A percentile compares a stretch with the other conserved stretches of the same genome.
Conservation (phyloP, 805 yeast species). For the Yarrowia osloensis region DNA sequence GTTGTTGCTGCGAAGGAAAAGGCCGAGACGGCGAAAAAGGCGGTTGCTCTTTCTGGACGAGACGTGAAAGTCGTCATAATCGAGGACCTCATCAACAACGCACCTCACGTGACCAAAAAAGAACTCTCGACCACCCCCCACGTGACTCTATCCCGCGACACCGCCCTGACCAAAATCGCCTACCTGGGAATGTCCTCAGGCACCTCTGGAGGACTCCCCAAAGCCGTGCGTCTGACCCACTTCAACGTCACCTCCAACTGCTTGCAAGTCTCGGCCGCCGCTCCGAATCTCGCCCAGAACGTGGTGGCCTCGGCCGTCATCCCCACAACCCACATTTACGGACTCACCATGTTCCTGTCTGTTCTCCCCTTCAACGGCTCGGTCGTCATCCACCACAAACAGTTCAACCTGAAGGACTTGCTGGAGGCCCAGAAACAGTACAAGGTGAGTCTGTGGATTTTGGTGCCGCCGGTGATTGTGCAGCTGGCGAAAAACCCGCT, state of each 20-base stretch:
- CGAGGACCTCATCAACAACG: background rate
- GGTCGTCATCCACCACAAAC: constrained; percentile 38
- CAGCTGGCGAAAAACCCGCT: constrained; percentile 51
- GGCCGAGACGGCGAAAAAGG: background rate
- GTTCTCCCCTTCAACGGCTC: constrained; percentile 34
- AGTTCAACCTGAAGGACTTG: constrained; percentile 42
- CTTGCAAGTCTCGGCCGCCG: constrained; percentile 44
- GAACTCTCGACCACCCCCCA: background rate
- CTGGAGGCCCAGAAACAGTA: constrained; percentile 39
- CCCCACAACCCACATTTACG: constrained; percentile 43
- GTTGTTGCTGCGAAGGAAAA: constrained; percentile 1
- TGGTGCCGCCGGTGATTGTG: constrained; percentile 49
- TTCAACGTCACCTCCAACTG: constrained; percentile 50
- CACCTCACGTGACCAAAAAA: background rate
- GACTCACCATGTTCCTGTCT: constrained; percentile 38
- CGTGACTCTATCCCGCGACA: background rate
- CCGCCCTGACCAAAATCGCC: constrained; percentile 32
- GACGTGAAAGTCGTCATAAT: background rate
- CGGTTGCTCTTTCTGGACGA: background rate
- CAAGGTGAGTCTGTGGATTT: constrained; percentile 46
- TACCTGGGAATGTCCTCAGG: constrained; percentile 43
- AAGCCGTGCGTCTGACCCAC: constrained; percentile 73
- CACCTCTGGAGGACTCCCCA: constrained; percentile 60
- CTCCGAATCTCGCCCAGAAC: constrained; percentile 34
- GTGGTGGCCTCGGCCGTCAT: constrained; percentile 41